Evolutionary conservation across 108 stramenopile species (phyloP).

Genomic region (Nitzschia inconspicua): DNA sequence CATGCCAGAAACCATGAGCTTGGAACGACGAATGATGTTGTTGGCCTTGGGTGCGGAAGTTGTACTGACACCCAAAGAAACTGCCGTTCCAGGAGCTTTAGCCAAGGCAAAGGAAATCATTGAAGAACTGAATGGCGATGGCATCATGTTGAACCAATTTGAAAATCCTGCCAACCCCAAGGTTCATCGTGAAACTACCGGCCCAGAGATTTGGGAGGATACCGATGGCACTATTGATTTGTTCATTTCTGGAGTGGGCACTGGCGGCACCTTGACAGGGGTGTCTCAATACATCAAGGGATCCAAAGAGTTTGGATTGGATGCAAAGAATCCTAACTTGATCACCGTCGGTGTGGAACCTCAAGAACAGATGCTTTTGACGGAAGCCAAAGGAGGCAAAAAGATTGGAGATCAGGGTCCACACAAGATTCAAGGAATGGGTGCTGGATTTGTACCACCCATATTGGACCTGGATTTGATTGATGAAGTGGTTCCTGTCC

Average conservation of each 20-base stretch:
- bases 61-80: conserved; percentile 74
- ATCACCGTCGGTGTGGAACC: conserved; percentile 35
- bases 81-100: conserved; percentile 55
- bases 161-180: conserved; percentile 76
- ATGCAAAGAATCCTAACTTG: conserved; percentile 22
- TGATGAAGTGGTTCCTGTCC: conserved; percentile 59
- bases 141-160: conserved; percentile 73
- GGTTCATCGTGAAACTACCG: conserved; percentile 73
- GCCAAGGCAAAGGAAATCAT: conserved; percentile 74
- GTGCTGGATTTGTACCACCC: conserved; percentile 52
- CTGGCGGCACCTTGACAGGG: conserved; percentile 76
- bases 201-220: conserved; percentile 80
- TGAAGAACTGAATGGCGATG: conserved; percentile 39
- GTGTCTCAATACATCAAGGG: conserved; percentile 70
- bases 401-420: conserved; percentile 52
- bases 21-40: conserved; percentile 72
- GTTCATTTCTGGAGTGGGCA: conserved; percentile 71
- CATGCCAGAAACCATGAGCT: conserved; percentile 88
- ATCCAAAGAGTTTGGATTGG: conserved; percentile 27
- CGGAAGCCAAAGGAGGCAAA: conserved; percentile 46
- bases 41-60: conserved; percentile 60
- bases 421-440: conserved; percentile 76
- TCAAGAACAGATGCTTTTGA: conserved; percentile 50
- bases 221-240: conserved; percentile 57
- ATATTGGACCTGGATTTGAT: conserved; percentile 50